phyloP scores from a whole-genome alignment of 345 rosid genomes.

The Brassica nigra region DNA sequence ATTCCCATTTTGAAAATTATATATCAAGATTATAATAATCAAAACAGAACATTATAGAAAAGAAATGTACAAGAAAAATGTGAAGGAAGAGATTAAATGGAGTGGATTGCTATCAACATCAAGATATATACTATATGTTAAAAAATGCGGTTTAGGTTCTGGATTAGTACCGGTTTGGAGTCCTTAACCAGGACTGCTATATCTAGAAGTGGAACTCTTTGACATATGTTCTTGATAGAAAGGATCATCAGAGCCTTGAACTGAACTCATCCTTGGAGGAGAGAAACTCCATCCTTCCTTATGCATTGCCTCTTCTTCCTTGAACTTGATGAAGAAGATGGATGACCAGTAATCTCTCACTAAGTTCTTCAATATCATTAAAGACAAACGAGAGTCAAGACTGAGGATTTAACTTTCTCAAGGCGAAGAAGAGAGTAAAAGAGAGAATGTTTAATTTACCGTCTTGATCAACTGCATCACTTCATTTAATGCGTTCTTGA shows the following conservation, averaged over 20 bases:
- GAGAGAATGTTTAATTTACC: slow-evolving; percentile 43
- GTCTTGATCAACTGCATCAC: slow-evolving; percentile 78
- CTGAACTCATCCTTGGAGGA: slow-evolving; percentile 75
- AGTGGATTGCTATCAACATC: slow-evolving; percentile 27
- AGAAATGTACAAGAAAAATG: slow-evolving; percentile 20
- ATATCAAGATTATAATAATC: not conserved
- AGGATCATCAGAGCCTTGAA: slow-evolving; percentile 78
- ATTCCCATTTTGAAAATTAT: slow-evolving; percentile 1
- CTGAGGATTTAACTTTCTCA: not conserved
- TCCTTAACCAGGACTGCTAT: slow-evolving; percentile 41
- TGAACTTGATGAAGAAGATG: slow-evolving; percentile 70
- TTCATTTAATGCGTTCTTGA: slow-evolving; percentile 68
- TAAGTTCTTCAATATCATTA: slow-evolving; percentile 57
- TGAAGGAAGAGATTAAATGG: not conserved
- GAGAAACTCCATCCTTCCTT: slow-evolving; percentile 62
- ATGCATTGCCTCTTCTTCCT: slow-evolving; percentile 64
- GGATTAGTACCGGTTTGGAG: slow-evolving; percentile 6
- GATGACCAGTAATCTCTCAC: slow-evolving; percentile 86
- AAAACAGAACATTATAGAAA: not conserved
- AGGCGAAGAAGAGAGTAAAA: slow-evolving; percentile 8
- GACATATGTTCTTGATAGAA: slow-evolving; percentile 66
- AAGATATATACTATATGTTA: not conserved
- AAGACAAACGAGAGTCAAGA: slow-evolving; percentile 14
- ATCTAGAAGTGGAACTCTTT: slow-evolving; percentile 46
- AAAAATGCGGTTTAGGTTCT: not conserved